Conservation (phyloP, 75 land plant genomes). For the Cupressus sempervirens region DNA sequence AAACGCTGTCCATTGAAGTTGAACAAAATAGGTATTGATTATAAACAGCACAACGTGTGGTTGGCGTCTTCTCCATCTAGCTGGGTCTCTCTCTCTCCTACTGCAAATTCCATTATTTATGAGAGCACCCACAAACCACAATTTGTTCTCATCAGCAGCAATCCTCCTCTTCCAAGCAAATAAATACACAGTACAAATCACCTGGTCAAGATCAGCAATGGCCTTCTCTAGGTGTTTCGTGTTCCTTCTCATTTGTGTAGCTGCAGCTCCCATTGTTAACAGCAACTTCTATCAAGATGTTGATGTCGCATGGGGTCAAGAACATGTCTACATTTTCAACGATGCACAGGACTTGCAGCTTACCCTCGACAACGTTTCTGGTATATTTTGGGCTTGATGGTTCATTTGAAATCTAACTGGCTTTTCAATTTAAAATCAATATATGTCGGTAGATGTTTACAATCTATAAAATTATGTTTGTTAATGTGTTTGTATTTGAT, state of each 20-base stretch:
- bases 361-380: not conserved
- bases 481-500: too few relatives aligned
- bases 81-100: too few relatives aligned
- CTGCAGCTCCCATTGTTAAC: not conserved
- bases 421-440: too few relatives aligned
- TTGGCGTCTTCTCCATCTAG: not conserved
- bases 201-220: not conserved
- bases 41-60: not conserved
- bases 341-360: not conserved
- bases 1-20: not conserved
- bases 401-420: too few relatives aligned
- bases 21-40: not conserved
- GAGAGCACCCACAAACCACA: too few relatives aligned
- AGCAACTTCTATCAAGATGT: not conserved
- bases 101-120: too few relatives aligned
- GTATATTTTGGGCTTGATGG: not conserved
- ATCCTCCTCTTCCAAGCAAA: too few relatives aligned
- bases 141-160: too few relatives aligned
- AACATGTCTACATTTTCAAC: not conserved
- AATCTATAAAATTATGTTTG: too few relatives aligned
- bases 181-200: too few relatives aligned
- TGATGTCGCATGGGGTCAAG: not conserved
- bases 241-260: not conserved
- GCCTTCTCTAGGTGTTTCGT: not conserved
- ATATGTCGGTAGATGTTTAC: too few relatives aligned